Base-by-base conservation (phyloP, 208 protist genomes). In the Strigomonas galati region DNA sequence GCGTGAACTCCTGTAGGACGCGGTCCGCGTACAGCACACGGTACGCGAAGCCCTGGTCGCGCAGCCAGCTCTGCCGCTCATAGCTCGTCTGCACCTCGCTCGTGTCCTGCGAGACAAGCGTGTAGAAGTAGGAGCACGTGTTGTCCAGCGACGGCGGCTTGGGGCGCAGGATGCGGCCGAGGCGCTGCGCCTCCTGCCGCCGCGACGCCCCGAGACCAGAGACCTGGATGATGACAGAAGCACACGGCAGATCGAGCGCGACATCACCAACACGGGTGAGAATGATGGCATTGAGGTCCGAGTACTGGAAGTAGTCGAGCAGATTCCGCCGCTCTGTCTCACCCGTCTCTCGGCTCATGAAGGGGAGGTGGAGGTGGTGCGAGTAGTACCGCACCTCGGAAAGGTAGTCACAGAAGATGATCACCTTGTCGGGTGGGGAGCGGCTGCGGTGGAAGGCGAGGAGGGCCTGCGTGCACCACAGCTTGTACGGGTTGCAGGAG, bases 141-240 rank as follows among this genome's bases (percentile, higher is more conserved):
- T 91, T 92, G 67, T 99, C 98, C 65, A 97, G 73, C 21, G 84
- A 94, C 14, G 88, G 82, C n/a, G 87, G 89, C 75, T 98, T 98
- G 0, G 92, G 92, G 2, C 95, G 87, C 15, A 98, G 71, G 73
- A 99, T 99, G 52, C 98, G 93, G 48, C 98, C 98, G 1, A 99
- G 84, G n/a, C 97, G 93, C 76, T 99, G 97, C 44, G 98, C 97
- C 81, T 99, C 97, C 75, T 98, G 95, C 12, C 95, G 94, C 17
- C 97, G 85, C 12, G 95, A 97, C 0, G 94, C 97, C 43, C 97
- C 98, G 37, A 99, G 94, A 19, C 96, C 97, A 23, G 96, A 98
- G 53, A 99, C 89, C 67, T 99, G 98, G 66, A 99, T 99, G 51
- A 99, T 92, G n/a, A 99, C 99, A 31, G 97, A 99, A 0, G 98